Evolutionary conservation across 768 basidiomycete species (phyloP).

Genomic region (Chalciporus sphaerocephalus): DNA sequence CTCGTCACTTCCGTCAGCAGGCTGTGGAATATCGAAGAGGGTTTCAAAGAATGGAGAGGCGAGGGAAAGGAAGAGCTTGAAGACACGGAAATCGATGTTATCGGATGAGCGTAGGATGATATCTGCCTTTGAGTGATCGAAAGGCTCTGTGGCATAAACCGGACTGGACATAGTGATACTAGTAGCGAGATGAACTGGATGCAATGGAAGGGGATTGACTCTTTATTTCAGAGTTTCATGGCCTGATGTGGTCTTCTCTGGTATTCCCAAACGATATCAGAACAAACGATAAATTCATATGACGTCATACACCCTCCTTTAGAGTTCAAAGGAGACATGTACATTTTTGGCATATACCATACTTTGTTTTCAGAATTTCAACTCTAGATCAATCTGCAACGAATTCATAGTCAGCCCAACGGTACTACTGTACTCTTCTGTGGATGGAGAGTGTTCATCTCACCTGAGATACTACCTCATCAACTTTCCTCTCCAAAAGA

Average conservation of each 20-base stretch:
- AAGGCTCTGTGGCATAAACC: slow-evolving; percentile 15
- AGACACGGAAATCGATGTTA: slow-evolving; percentile 29
- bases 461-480: slow-evolving; percentile 9
- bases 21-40: slow-evolving; percentile 31
- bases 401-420: background rate
- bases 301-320: too few species aligned
- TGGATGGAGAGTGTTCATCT: background rate
- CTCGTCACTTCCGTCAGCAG: slow-evolving; percentile 4
- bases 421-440: too few species aligned
- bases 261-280: too few species aligned
- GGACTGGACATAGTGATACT: background rate
- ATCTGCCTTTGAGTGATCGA: slow-evolving; percentile 21
- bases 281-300: too few species aligned
- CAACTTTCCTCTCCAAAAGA: slow-evolving; percentile 12
- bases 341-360: too few species aligned
- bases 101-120: slow-evolving; percentile 28
- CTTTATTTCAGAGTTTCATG: too few species aligned
- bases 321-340: too few species aligned
- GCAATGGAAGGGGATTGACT: too few species aligned
- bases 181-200: too few species aligned
- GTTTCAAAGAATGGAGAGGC: slow-evolving; percentile 32
- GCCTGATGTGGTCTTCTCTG: too few species aligned
- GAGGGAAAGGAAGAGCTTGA: slow-evolving; percentile 30
- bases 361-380: slow-evolving; percentile 2
- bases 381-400: slow-evolving; percentile 8